Conservation (phyloP, 108 stramenopile genomes). For the Stephanodiscus minutulus region DNA sequence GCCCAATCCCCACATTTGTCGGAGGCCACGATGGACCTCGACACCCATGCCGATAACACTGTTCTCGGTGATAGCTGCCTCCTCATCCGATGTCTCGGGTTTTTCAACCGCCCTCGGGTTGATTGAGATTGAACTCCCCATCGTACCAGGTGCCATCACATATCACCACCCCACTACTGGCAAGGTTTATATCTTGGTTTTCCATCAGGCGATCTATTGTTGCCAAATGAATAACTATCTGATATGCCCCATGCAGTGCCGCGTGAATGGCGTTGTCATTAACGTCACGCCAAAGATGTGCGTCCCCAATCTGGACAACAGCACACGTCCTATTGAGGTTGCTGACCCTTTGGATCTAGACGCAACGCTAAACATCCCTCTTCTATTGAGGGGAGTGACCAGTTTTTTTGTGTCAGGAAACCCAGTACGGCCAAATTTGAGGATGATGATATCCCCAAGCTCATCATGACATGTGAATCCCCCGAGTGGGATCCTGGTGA, state of each 20-base stretch:
- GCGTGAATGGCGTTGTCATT: conserved; percentile 3
- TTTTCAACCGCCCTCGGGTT: neutral
- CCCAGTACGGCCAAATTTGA: conserved; percentile 17
- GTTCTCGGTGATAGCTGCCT: neutral
- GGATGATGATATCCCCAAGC: conserved; percentile 1
- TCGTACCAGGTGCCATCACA: conserved; percentile 7
- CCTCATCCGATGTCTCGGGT: conserved; percentile 1
- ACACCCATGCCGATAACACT: conserved; percentile 1
- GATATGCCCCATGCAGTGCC: conserved; percentile 38
- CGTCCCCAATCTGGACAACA: neutral
- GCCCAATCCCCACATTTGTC: neutral
- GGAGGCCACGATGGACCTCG: too few species aligned
- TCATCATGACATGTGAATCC: conserved; percentile 18
- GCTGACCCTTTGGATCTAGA: neutral
- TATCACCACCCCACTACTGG: conserved; percentile 33
- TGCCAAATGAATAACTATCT: conserved; percentile 7
- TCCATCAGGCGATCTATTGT: conserved; percentile 29
- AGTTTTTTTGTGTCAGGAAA: conserved; percentile 23
- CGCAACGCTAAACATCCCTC: conserved; percentile 10
- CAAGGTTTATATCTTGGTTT: conserved; percentile 17
- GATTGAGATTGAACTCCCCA: neutral
- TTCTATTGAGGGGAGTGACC: conserved; percentile 7
- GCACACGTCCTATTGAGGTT: conserved; percentile 3
- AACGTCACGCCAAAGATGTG: conserved; percentile 14
- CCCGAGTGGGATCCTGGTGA: conserved; percentile 21